A percentile compares a stretch with the other conserved stretches of the same genome.
phyloP scores from a whole-genome alignment of 345 rosid species.

The Hirschfeldia incana region DNA sequence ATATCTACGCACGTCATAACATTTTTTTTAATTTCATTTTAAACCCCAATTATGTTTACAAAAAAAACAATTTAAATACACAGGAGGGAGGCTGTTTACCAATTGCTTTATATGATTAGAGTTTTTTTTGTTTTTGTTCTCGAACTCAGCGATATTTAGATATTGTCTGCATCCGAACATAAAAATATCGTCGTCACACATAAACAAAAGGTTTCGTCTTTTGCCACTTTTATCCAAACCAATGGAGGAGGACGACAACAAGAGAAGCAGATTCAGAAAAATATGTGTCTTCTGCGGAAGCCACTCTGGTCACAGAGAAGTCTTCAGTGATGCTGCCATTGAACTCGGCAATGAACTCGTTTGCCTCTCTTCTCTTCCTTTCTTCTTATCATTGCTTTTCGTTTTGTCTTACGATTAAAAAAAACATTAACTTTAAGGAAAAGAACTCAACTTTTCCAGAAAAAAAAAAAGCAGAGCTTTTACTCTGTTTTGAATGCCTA shows the following conservation, averaged over 20 bases:
- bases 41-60: neutral
- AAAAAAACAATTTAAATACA: slow-evolving; percentile 2
- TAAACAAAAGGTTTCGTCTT: slow-evolving; percentile 26
- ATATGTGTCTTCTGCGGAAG: slow-evolving; percentile 97
- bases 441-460: neutral
- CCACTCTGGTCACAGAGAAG: slow-evolving; percentile 75
- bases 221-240: slow-evolving; percentile 14
- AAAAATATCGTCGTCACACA: slow-evolving; percentile 19
- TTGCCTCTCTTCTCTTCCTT: slow-evolving; percentile 30
- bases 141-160: slow-evolving; percentile 1
- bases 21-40: neutral
- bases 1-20: slow-evolving; percentile 5
- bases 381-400: slow-evolving; percentile 15
- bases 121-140: neutral
- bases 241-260: slow-evolving; percentile 65
- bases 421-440: neutral
- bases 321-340: slow-evolving; percentile 89
- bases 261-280: slow-evolving; percentile 62
- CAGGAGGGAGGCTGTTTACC: neutral
- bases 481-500: slow-evolving; percentile 1
- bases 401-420: slow-evolving; percentile 8
- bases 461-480: slow-evolving; percentile 14
- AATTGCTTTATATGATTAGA: slow-evolving; percentile 2
- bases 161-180: slow-evolving; percentile 20
- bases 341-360: slow-evolving; percentile 96